Evolutionary conservation across 129 eudicot species (phyloP), one percentile per base, ranked within the genome.

Genomic region (Oenanthe sinensis): DNA sequence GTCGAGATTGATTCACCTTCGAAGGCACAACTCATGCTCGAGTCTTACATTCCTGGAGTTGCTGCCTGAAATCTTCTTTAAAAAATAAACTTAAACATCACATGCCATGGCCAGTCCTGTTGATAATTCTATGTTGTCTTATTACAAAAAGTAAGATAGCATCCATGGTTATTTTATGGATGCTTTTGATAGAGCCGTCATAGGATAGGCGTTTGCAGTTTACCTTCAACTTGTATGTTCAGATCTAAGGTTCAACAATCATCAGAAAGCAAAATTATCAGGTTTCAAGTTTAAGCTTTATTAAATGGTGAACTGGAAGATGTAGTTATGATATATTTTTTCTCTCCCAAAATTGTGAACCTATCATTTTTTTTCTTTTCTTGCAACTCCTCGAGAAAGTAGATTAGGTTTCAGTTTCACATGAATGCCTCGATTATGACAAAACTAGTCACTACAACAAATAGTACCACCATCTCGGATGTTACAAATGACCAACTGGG

Each of bases 1-100:
- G 97, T 96, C 16, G 96, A 92, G 68, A 85, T 96, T 75, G 82
- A 79, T 22, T 84, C 93, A 9, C 97, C 99, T 47, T 81, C 92
- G 11, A 96, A 87, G 5, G 82, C 93, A 72, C 90, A 86, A 72
- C 82, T 96, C 81, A 79, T 96, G 86, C 92, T 96, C n/a, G 98
- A 95, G 85, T 95, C 98, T 50, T 94, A 88, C 77, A 68, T 68
- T 16, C 74, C 74, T 1, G 70, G 70, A 3, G 70, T 1, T 63
- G 70, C 70, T 26, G 17, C 70, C 28, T 55, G 28, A 55, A 55
- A 55, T 58, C 65, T 8, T n/a, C 10, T 58, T 4, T 6, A 8
- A 6, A 58, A n/a, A 58, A 58, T 58, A n/a, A 58, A 58, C 28
- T 58, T 58, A 58, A 9, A 22, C 26, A 22, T 54, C 30, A 0